Evolutionary conservation across 2,329 filamentous ascomycete genomes (phyloP), one percentile per base, ranked within the genome.

Genomic region (Penicillium crustosum): DNA sequence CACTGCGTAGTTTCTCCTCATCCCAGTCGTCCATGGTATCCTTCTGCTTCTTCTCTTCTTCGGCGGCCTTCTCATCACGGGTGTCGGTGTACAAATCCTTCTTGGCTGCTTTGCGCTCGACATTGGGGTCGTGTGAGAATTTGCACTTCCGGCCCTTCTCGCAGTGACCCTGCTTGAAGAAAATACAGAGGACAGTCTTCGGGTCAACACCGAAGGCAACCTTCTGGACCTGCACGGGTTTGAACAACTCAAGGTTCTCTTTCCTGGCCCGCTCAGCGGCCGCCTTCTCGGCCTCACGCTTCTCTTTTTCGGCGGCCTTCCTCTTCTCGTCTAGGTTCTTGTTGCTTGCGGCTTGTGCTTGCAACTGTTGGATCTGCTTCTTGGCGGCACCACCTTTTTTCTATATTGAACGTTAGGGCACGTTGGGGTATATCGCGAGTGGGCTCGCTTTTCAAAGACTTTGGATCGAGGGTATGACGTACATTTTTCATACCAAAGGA

Each of bases 401-500:
- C 78, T 82, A 67, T 66, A 53, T 27, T 38, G 35, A 29, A 45
- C 19, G 63, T 70, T 63, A 68, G 69, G 58, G 6, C 39, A 51
- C 31, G 57, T 43, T 38, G 31, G 15, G 45, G 21, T 48, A 55
- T 55, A 31, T 23, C 39, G n/a, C 35, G 19, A 27, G 53, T 43
- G 48, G 43, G 36, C 42, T n/a, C n/a, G n/a, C 25, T n/a, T 13
- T 29, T 17, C 33, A 48, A 19, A 41, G 25, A 21, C 36, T 42
- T 33, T 31, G 8, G 35, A 12, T n/a, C 10, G 15, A 33, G 29
- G n/a, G 4, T 4, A 35, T 35, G 29, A 76, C 78, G 67, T 77
- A 82, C 81, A 75, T 99, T 99, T 81, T 99, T 99, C 94, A 99
- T 97, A 69, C 94, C 94, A 83, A 99, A 99, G 49, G 94, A 96